Conservation (phyloP, 192 early-diverging fungal genomes). For the Coemansia sp. region DNA sequence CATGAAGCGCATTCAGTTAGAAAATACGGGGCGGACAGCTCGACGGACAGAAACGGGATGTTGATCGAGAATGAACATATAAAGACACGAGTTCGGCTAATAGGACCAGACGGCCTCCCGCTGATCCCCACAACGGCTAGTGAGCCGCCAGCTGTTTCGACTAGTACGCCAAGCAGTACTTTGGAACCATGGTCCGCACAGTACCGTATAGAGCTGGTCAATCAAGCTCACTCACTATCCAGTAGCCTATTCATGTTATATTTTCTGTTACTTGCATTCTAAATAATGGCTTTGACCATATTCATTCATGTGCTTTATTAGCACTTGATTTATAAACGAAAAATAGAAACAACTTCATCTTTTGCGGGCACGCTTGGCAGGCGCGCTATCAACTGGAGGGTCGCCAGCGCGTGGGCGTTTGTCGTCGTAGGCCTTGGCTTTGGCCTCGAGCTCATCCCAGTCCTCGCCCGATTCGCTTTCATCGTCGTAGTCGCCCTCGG, state of each 20-base stretch:
- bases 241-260: background rate
- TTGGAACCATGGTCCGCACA: slow-evolving; percentile 6
- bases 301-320: too few species aligned
- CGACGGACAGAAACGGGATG: slow-evolving; percentile 16
- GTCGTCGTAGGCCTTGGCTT: slow-evolving; percentile 61
- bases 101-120: slow-evolving; percentile 52
- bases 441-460: slow-evolving; percentile 82
- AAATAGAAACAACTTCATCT: slow-evolving; percentile 8
- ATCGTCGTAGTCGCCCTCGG: slow-evolving; percentile 69
- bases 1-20: slow-evolving; percentile 16
- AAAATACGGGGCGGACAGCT: background rate
- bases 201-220: slow-evolving; percentile 40
- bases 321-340: background rate
- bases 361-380: slow-evolving; percentile 48
- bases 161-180: background rate
- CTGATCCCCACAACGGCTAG: slow-evolving; percentile 5
- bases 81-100: slow-evolving; percentile 35
- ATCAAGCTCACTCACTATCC: background rate
- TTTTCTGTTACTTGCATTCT: too few species aligned
- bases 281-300: too few species aligned
- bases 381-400: slow-evolving; percentile 7
- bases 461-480: slow-evolving; percentile 69
- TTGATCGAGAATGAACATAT: slow-evolving; percentile 29
- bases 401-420: slow-evolving; percentile 29
- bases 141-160: background rate